Percentiles rank a stretch among this genome's conserved stretches.
Conservation (phyloP, 345 rosid genomes). For the Dimocarpus longan region DNA sequence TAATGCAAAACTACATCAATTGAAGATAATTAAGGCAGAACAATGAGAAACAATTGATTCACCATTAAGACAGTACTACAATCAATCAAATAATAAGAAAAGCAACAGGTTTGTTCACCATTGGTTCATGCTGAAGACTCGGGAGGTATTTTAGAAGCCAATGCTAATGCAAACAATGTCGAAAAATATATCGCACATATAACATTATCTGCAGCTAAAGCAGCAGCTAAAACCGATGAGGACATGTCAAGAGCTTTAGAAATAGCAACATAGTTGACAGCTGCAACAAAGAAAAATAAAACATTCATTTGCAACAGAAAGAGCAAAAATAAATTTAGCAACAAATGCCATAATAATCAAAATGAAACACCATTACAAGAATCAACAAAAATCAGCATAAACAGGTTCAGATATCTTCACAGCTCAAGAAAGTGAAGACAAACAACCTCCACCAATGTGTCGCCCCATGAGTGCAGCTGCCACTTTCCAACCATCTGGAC, state of each 20-base stretch:
- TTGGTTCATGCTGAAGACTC: conserved; percentile 49
- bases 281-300: conserved; percentile 34
- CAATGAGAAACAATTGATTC: neutral
- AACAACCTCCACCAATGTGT: conserved; percentile 79
- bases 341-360: neutral
- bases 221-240: conserved; percentile 76
- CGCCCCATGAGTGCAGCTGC: conserved; percentile 97
- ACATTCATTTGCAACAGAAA: conserved; percentile 9
- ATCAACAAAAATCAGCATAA: neutral
- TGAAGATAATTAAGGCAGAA: neutral
- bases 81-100: conserved; percentile 6
- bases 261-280: conserved; percentile 87
- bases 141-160: conserved; percentile 71
- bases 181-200: conserved; percentile 83
- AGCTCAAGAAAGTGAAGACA: conserved; percentile 7
- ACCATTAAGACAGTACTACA: neutral
- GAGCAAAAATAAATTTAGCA: neutral
- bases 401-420: neutral
- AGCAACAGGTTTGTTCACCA: conserved; percentile 37
- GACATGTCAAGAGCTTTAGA: conserved; percentile 67
- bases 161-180: conserved; percentile 72
- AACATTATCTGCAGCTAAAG: conserved; percentile 92
- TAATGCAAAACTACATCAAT: neutral
- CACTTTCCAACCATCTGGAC: conserved; percentile 86
- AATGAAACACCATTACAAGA: neutral